Evolutionary conservation across 805 yeast species (phyloP), one percentile per base, ranked within the genome.

Genomic region (Hanseniaspora nectarophila): DNA sequence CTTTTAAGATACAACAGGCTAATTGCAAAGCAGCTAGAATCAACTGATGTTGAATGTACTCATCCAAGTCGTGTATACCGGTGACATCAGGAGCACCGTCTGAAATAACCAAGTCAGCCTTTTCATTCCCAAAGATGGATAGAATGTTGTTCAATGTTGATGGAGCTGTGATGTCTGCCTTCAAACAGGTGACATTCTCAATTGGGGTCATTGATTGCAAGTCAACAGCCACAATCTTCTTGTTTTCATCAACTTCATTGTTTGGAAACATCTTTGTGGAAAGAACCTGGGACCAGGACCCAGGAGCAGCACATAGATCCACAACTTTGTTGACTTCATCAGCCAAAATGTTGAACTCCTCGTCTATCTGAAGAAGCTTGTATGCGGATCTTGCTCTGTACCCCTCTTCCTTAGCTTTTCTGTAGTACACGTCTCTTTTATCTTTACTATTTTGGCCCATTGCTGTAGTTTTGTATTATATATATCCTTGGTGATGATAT

Each of bases 61-160:
- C 98, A 65, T 92, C 98, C 54, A 92, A 71, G 67, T 92, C 98
- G 64, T 92, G 98, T 48, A 92, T 68, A 0, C 98, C 98, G 0
- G 98, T 92, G 21, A 92, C 98, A 68, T 92, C 98, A 2, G 98
- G 98, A 0, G 98, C 98, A 54, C 98, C 98, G 65, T 92, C 97
- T 60, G 95, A 82, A 61, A 95, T 87, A 0, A 92, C 95, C 63
- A 90, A 83, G 66, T 92, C 98, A 0, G 97, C 97, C 53, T 84
- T 81, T 58, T 85, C 85, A 37, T 96, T 95, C 21, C 85, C 95
- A 70, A 92, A 92, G 38, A 83, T 74, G 32, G 81, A 82, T 58
- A 85, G 67, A 43, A 92, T 92, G 60, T 73, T 75, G 34, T 75
- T 74, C 49, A 92, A 72, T 0, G 98, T 92, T 61, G 80, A 78